These are phyloP conservation scores for Gentiana dahurica DNA, from an alignment of 257 asterid genomes.

Conservation along the genomic window DNA sequence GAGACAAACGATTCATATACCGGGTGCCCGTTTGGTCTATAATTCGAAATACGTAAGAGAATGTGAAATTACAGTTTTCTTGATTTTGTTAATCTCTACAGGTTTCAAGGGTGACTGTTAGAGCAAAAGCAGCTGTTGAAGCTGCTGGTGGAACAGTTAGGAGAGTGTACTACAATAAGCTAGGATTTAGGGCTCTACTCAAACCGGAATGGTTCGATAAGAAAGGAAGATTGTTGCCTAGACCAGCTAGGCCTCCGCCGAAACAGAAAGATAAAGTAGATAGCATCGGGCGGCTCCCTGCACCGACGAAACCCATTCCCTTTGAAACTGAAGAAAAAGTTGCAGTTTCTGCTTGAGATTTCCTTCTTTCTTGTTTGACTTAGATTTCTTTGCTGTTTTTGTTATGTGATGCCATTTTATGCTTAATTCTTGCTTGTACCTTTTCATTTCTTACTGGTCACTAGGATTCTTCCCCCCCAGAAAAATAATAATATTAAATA, in stretches of 20 bases:
- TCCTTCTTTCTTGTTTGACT: neutral
- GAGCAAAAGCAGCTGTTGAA: constrained; percentile 93
- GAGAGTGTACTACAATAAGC: constrained; percentile 79
- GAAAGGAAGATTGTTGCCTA: constrained; percentile 90
- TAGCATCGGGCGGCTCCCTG: constrained; percentile 86
- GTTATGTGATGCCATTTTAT: neutral
- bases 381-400: neutral
- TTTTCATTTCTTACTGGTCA: neutral
- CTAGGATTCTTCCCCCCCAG: too few relatives aligned
- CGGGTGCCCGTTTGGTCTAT: too few relatives aligned
- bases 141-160: constrained; percentile 88
- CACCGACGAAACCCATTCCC: constrained; percentile 84
- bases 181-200: constrained; percentile 76
- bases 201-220: constrained; percentile 94
- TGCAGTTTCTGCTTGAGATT: constrained; percentile 22
- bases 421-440: neutral
- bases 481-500: too few relatives aligned
- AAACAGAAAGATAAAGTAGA: constrained; percentile 76
- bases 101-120: constrained; percentile 89
- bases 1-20: too few relatives aligned
- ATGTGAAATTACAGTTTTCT: too few relatives aligned
- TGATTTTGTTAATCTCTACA: constrained; percentile 5
- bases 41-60: too few relatives aligned
- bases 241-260: constrained; percentile 90
- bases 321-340: constrained; percentile 46